Base-by-base conservation (phyloP, 768 basidiomycete genomes). In the Lepiota venenata region DNA sequence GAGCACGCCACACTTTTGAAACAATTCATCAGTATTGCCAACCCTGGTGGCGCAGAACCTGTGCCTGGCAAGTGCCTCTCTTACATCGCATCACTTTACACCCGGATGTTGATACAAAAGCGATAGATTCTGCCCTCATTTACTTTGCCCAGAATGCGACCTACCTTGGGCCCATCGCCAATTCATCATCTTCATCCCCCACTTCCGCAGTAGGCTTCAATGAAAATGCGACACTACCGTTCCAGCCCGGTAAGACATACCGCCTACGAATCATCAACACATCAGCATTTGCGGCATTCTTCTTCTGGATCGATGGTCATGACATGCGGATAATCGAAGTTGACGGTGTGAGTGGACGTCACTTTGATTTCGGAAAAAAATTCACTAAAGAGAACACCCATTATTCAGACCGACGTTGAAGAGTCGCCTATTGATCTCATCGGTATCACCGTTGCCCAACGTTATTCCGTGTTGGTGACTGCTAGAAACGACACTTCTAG, bases 401-500 rank as follows among this genome's bases (percentile, higher is more conserved):
- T 18, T 22, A 40, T 2, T 37, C 56, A 90, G 84, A 88, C 82
- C 0, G 96, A 98, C 71, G 77, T 85, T 2, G 78, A 89, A 64
- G 84, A 86, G 57, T 87, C 73, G 38, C 78, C 85, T 0, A 85
- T 85, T 58, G 88, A 91, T 64, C 67, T 88, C 36, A 62, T 98
- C 47, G 78, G 82, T 40, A 54, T 98, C 53, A 78, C 91, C 12
- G 93, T 88, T 27, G 94, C 94, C 0, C 96, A 98, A 68, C 84
- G 96, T 16, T 97, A 96, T 69, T 95, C 94, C 0, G 75, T 99
- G 38, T 83, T 98, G 29, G 91, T 99, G 49, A 87, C 87, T 10
- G 95, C 96, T 9, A 83, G 88, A 45, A 95, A 95, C 69, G 90
- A 93, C 58, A 88, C 87, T 0, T 72, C 79, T 2, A 73, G 80